Percentiles rank a stretch among this genome's conserved stretches.
Conservation (phyloP, 2,329 filamentous ascomycete species). For the Scedosporium dehoogii region DNA sequence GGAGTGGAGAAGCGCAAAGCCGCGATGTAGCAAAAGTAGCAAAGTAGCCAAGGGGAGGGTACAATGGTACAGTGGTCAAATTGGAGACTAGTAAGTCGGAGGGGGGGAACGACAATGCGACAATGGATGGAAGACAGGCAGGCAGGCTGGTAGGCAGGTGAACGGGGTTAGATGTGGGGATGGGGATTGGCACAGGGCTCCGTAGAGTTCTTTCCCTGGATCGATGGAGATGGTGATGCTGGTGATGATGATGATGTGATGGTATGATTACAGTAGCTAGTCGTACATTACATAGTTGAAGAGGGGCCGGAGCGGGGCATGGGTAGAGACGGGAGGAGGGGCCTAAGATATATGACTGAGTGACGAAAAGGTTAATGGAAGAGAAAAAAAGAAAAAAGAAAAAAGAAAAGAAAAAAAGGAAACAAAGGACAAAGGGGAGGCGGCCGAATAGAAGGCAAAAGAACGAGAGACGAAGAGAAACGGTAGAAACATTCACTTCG, state of each 20-base stretch:
- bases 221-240: neutral
- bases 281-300: neutral
- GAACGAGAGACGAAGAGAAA: neutral
- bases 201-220: neutral
- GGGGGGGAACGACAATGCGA: too few species aligned
- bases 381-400: neutral
- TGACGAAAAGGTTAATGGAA: neutral
- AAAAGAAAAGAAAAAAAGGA: neutral
- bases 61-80: too few species aligned
- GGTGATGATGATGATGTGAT: constrained; percentile 2
- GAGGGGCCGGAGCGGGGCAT: neutral
- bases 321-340: neutral
- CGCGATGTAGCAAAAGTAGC: too few species aligned
- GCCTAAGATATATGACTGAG: neutral
- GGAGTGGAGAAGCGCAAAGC: neutral
- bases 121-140: neutral
- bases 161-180: neutral
- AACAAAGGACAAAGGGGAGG: neutral
- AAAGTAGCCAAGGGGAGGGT: too few species aligned
- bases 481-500: neutral
- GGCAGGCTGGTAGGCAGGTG: neutral
- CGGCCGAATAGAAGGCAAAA: neutral
- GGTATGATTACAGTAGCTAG: constrained; percentile 1
- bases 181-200: neutral
- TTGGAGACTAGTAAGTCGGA: too few species aligned